phyloP scores from a whole-genome alignment of 176 grass and related monocot species.

The Rhynchospora breviuscula region DNA sequence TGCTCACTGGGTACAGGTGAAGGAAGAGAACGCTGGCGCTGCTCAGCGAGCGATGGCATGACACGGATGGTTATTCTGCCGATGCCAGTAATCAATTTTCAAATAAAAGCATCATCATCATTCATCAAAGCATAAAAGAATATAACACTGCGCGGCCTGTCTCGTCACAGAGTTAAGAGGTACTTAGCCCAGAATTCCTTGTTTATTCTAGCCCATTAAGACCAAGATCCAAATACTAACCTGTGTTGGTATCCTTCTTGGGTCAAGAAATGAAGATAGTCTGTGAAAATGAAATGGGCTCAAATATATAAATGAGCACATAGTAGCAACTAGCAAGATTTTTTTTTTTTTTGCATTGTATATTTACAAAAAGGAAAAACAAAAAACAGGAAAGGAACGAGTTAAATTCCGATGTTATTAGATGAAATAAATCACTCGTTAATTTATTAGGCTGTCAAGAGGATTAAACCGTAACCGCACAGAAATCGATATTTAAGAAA shows the following conservation, averaged over 20 bases:
- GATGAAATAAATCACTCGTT: too few species aligned
- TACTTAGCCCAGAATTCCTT: not conserved
- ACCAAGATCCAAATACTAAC: not conserved
- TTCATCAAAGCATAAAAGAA: not conserved
- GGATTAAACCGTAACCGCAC: too few species aligned
- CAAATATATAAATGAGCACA: not conserved
- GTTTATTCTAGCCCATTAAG: not conserved
- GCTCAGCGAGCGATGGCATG: too few species aligned
- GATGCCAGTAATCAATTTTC: too few species aligned
- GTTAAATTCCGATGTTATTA: not conserved
- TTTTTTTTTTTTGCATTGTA: not conserved
- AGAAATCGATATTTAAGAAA: too few species aligned
- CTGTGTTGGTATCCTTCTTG: not conserved
- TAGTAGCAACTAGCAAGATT: not conserved
- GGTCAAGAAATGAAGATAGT: not conserved
- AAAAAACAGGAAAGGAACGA: not conserved
- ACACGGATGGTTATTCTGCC: too few species aligned
- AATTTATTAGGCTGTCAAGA: too few species aligned
- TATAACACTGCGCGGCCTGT: too few species aligned
- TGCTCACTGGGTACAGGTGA: too few species aligned
- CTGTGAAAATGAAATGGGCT: not conserved
- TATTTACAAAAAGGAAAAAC: not conserved
- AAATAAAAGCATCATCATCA: too few species aligned
- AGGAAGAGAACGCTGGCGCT: too few species aligned
- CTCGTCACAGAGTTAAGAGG: not conserved